Base-by-base conservation (phyloP, 2,329 filamentous ascomycete species). In the Lanzia echinophila region DNA sequence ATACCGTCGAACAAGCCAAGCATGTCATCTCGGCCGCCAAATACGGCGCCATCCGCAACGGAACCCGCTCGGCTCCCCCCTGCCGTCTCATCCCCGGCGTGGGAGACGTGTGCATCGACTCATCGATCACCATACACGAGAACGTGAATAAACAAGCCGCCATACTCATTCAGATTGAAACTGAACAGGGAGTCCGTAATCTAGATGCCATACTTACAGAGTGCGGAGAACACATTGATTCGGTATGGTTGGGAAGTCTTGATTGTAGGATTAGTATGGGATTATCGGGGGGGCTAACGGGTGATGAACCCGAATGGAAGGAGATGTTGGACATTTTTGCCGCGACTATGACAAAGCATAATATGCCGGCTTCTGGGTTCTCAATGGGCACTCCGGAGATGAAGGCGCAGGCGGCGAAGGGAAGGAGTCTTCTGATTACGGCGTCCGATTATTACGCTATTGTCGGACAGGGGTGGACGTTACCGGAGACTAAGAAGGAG, bases 191-290 rank as follows among this genome's bases (percentile, higher is more conserved):
- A 65, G 63, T 76, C 54, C 62, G 72, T 50, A 76, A 77, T 61
- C 72, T 77, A n/a, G 74, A 77, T 57, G 72, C 67, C 38, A 76
- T 77, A 53, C 68, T 78, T 31, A 75, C 73, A 13, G 71, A 70
- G 54, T 68, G 69, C 24, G 71, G 72, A 1, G 71, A 75, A 3
- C 34, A 64, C 39, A 74, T 77, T 31, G 75, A 77, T 59, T 62
- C 70, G 17, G 73, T 75, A 15, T 77, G 74, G 74, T 68, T 77
- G 1, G 74, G 75, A 46, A 62, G 62, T 5, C 67, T 77, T 17
- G 75, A 77, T 64, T 63, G 62, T 28, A 67, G 75, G 32, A 59
- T 76, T 51, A 71, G 66, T 62, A 77, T 77, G 74, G 70, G 70
- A 52, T 58, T 76, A 19, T 62, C 50, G 7, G 54, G 66, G 2